Conservation (phyloP, 257 asterid genomes). For the Thymus quinquecostatus region DNA sequence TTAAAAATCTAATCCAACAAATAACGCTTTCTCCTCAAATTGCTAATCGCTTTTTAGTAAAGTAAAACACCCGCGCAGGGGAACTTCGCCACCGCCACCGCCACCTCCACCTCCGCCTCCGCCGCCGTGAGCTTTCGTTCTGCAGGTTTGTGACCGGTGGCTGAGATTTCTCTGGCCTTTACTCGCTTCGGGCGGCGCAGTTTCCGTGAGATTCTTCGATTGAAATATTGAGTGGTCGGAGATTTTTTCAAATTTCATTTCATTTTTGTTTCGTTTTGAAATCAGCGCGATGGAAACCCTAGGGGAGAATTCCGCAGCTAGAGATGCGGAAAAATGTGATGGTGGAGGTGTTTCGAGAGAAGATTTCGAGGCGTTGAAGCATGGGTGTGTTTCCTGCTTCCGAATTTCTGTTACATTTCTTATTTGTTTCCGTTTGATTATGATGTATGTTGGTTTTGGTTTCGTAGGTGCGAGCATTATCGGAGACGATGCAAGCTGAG, state of each 20-base stretch:
- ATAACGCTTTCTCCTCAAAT: not conserved
- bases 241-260: not conserved
- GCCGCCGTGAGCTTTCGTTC: slow-evolving; percentile 12
- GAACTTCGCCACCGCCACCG: not conserved
- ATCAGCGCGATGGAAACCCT: slow-evolving; percentile 42
- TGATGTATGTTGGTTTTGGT: slow-evolving; percentile 1
- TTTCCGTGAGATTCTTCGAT: not conserved
- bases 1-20: no score
- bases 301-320: slow-evolving; percentile 29
- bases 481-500: slow-evolving; percentile 79
- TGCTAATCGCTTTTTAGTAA: not conserved
- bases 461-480: slow-evolving; percentile 77
- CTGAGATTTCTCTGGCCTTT: not conserved
- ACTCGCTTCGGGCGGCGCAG: not conserved
- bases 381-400: slow-evolving; percentile 52
- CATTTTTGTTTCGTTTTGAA: not conserved
- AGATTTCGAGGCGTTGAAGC: slow-evolving; percentile 60
- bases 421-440: not conserved
- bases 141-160: not conserved
- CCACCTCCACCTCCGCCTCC: not conserved
- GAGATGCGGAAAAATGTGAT: slow-evolving; percentile 27
- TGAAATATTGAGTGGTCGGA: not conserved
- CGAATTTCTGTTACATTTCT: not conserved
- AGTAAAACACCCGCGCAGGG: not conserved
- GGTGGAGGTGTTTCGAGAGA: slow-evolving; percentile 36